phyloP scores from a whole-genome alignment of 2,329 filamentous ascomycete genomes.

The Podosphaera fusca region DNA sequence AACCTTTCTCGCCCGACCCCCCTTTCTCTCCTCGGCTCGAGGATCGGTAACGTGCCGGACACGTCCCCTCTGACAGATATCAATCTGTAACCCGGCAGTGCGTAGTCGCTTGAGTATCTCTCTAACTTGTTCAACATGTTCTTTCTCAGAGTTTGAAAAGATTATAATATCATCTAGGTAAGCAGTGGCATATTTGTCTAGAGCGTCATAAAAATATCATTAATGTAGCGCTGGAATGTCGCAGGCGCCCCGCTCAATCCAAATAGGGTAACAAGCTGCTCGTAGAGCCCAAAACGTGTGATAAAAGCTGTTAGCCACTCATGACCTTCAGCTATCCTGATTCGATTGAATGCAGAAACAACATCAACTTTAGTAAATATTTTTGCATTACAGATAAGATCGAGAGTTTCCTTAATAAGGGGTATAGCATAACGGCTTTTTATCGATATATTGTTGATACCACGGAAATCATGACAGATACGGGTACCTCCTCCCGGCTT shows the following conservation, averaged over 20 bases:
- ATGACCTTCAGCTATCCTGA: not conserved
- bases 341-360: not conserved
- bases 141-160: too few relatives aligned
- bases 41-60: too few relatives aligned
- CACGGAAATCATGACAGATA: not conserved
- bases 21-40: too few relatives aligned
- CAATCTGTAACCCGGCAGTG: too few relatives aligned
- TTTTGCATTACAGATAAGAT: not conserved
- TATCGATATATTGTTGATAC: not conserved
- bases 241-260: not conserved
- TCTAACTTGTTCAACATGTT: too few relatives aligned
- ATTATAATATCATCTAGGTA: too few relatives aligned
- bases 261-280: conserved; percentile 1
- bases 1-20: too few relatives aligned
- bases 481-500: not conserved
- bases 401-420: not conserved
- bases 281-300: not conserved
- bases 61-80: too few relatives aligned
- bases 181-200: too few relatives aligned
- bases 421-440: not conserved
- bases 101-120: too few relatives aligned
- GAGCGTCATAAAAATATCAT: not conserved
- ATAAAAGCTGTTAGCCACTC: not conserved
- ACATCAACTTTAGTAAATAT: not conserved
- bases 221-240: conserved; percentile 2